Conservation (phyloP, 768 basidiomycete species). For the Pulveroboletus frians region DNA sequence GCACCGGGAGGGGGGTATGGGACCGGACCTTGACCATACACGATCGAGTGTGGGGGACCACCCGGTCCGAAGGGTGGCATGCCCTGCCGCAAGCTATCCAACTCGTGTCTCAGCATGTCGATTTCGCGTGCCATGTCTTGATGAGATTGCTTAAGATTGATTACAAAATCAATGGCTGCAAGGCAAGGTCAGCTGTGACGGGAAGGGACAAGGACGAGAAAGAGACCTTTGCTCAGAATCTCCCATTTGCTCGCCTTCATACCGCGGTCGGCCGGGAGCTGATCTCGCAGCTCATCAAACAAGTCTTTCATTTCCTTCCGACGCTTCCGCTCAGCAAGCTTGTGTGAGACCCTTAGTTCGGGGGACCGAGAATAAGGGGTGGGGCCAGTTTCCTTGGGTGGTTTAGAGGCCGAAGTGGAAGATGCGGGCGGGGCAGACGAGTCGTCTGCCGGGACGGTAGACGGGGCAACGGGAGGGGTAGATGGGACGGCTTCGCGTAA, state of each 20-base stretch:
- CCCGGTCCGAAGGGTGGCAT: conserved; percentile 47
- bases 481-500: conserved; percentile 39
- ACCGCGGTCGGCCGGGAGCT: conserved; percentile 85
- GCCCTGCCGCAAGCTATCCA: conserved; percentile 59
- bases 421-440: conserved; percentile 34
- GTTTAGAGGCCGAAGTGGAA: conserved; percentile 32
- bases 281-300: conserved; percentile 93
- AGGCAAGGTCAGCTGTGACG: conserved; percentile 1
- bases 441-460: conserved; percentile 40
- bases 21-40: conserved; percentile 48
- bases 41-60: conserved; percentile 43
- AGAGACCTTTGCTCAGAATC: conserved; percentile 88
- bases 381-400: conserved; percentile 43
- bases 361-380: conserved; percentile 95
- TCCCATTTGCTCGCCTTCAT: conserved; percentile 99
- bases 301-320: conserved; percentile 99
- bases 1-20: conserved; percentile 43
- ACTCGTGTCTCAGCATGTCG: conserved; percentile 71
- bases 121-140: conserved; percentile 76
- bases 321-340: conserved; percentile 93
- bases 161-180: conserved; percentile 84
- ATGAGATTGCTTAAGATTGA: conserved; percentile 68
- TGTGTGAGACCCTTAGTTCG: conserved; percentile 92
- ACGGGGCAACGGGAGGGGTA: conserved; percentile 34
- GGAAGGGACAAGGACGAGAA: not conserved